Evolutionary conservation across 2,329 filamentous ascomycete species (phyloP).

Genomic region (Drechslerella coelobrocha): DNA sequence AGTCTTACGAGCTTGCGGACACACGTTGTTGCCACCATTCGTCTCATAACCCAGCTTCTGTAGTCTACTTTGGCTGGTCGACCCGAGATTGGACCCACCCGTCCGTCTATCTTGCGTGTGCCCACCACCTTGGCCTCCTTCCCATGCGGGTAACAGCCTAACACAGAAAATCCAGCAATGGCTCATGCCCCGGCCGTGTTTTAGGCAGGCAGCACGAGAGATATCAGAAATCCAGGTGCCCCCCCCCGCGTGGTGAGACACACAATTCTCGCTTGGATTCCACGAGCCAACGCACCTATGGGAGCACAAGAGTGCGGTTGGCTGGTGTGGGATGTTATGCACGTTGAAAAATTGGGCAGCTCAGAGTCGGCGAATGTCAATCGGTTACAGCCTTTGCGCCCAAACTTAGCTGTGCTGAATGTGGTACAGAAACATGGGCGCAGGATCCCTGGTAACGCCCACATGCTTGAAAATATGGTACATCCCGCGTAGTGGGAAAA

Average conservation of each 20-base stretch:
- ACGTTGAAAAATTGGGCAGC: constrained; percentile 19
- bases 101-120: constrained; percentile 23
- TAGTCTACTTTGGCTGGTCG: constrained; percentile 28
- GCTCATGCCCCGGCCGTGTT: constrained; percentile 45
- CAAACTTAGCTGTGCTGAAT: constrained; percentile 27
- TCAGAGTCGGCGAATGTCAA: constrained; percentile 47
- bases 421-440: constrained; percentile 42
- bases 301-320: not conserved
- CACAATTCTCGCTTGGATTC: constrained; percentile 19
- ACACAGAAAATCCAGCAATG: constrained; percentile 14
- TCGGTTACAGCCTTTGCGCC: constrained; percentile 20
- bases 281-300: constrained; percentile 2
- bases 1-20: too few species aligned
- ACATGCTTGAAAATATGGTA: constrained; percentile 13
- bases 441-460: constrained; percentile 32
- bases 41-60: too few species aligned
- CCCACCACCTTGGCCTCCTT: constrained; percentile 3
- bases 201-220: constrained; percentile 50
- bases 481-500: constrained; percentile 21
- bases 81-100: constrained; percentile 42
- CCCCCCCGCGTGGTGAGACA: constrained; percentile 39
- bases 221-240: constrained; percentile 28
- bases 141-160: constrained; percentile 4
- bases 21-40: too few species aligned
- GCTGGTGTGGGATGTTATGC: constrained; percentile 36